phyloP scores from a whole-genome alignment of 176 grass and related monocot species.

The Phoenix roebelenii region DNA sequence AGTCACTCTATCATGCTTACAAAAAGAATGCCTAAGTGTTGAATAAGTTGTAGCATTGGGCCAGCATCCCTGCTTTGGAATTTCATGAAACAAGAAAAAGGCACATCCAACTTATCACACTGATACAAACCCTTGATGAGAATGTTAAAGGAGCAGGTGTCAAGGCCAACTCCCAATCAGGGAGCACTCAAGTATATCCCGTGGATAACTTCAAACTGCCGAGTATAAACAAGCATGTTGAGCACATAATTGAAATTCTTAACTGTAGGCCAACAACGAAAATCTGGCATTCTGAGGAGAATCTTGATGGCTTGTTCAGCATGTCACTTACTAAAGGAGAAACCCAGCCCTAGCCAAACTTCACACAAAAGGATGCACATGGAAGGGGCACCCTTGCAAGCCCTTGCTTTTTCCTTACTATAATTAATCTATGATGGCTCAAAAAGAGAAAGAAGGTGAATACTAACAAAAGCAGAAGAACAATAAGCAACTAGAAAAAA shows the following conservation, averaged over 20 bases:
- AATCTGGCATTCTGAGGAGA: slow-evolving; percentile 49
- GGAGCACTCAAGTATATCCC: slow-evolving; percentile 55
- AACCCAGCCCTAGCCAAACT: too few relatives aligned
- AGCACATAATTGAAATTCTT: slow-evolving; percentile 88
- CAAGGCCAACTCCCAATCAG: slow-evolving; percentile 41
- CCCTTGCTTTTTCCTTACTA: too few relatives aligned
- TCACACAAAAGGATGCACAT: too few relatives aligned
- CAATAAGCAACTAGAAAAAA: too few relatives aligned
- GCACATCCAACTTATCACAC: slow-evolving; percentile 40
- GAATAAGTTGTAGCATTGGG: slow-evolving; percentile 65
- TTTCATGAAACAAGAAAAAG: slow-evolving; percentile 53
- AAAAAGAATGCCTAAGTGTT: slow-evolving; percentile 61
- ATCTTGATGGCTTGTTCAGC: slow-evolving; percentile 52
- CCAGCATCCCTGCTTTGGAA: slow-evolving; percentile 58
- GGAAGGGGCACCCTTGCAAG: too few relatives aligned
- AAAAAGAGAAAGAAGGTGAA: too few relatives aligned
- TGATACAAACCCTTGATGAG: slow-evolving; percentile 68
- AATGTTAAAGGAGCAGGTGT: slow-evolving; percentile 84
- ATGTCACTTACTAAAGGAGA: slow-evolving; percentile 1
- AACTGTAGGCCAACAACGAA: slow-evolving; percentile 48
- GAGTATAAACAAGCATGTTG: slow-evolving; percentile 67
- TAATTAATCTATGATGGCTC: too few relatives aligned
- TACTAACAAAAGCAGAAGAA: too few relatives aligned
- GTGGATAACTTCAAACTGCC: slow-evolving; percentile 59
- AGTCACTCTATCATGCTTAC: slow-evolving; percentile 21